These are phyloP conservation scores for Aspergillus novofumigatus DNA, from an alignment of 2,329 filamentous ascomycete species.

Conservation along the genomic window DNA sequence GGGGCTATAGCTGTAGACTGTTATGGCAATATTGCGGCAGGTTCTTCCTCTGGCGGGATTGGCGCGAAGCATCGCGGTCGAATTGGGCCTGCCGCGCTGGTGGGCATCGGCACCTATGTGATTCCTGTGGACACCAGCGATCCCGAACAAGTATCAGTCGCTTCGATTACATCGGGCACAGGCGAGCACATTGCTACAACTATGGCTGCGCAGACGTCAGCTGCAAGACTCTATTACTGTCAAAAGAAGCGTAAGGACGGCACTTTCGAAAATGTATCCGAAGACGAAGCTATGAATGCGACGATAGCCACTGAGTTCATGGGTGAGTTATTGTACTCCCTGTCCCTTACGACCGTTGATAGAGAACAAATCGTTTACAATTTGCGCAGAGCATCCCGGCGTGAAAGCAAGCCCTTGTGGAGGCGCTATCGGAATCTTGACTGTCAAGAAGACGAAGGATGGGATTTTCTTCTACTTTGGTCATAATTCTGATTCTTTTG, in stretches of 20 bases:
- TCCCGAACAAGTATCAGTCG: slow-evolving; percentile 65
- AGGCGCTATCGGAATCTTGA: slow-evolving; percentile 88
- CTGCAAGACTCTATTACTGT: slow-evolving; percentile 74
- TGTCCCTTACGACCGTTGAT: not conserved
- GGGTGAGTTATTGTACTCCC: slow-evolving; percentile 43
- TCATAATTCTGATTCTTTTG: slow-evolving; percentile 87
- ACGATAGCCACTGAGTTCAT: slow-evolving; percentile 92
- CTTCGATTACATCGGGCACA: slow-evolving; percentile 86
- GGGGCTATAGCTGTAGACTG: slow-evolving; percentile 91
- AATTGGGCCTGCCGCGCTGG: slow-evolving; percentile 85
- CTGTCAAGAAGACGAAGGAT: slow-evolving; percentile 74
- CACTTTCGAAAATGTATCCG: slow-evolving; percentile 60
- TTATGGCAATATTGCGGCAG: slow-evolving; percentile 83
- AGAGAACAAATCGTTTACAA: slow-evolving; percentile 4
- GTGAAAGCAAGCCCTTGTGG: slow-evolving; percentile 73
- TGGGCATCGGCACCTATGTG: slow-evolving; percentile 86
- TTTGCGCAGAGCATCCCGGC: slow-evolving; percentile 61
- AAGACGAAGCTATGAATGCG: slow-evolving; percentile 71
- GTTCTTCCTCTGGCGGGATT: slow-evolving; percentile 93
- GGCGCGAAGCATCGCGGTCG: slow-evolving; percentile 96
- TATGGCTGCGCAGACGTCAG: slow-evolving; percentile 81
- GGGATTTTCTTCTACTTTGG: slow-evolving; percentile 87
- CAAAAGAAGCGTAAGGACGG: slow-evolving; percentile 59
- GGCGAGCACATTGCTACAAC: slow-evolving; percentile 98
- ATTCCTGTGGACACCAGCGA: slow-evolving; percentile 73